These are phyloP conservation scores for Colletotrichum paranaense DNA, from an alignment of 2,329 filamentous ascomycete genomes.

Conservation along the genomic window DNA sequence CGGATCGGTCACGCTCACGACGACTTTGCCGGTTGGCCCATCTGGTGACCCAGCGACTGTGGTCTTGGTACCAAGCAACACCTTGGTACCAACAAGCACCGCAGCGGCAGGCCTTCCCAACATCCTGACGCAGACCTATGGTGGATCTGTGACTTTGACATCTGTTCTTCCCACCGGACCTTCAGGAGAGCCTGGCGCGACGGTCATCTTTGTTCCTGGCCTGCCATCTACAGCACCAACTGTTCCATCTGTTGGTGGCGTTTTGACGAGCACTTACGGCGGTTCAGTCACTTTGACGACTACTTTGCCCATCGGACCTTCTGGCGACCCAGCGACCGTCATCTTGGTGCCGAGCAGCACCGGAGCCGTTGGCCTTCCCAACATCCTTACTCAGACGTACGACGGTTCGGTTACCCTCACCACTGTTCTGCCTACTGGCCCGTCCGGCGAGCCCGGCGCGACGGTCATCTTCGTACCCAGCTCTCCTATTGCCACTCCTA, in stretches of 20 bases:
- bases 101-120: neutral
- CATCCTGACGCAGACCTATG: neutral
- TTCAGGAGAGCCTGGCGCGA: neutral
- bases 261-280: slow-evolving; percentile 1
- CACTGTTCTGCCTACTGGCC: neutral
- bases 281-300: slow-evolving; percentile 1
- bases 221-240: neutral
- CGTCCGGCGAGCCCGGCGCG: neutral
- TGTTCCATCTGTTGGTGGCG: neutral
- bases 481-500: neutral
- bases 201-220: neutral
- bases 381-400: slow-evolving; percentile 10
- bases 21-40: neutral
- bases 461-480: neutral
- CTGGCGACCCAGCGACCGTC: neutral
- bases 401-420: neutral
- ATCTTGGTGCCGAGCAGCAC: neutral
- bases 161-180: neutral
- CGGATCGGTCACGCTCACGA: slow-evolving; percentile 17
- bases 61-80: slow-evolving; percentile 1
- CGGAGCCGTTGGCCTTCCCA: neutral
- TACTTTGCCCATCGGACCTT: neutral
- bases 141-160: neutral
- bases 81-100: neutral
- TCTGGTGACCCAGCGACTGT: neutral